Conservation (phyloP, 2,329 filamentous ascomycete genomes). For the Fusarium marasasianum region DNA sequence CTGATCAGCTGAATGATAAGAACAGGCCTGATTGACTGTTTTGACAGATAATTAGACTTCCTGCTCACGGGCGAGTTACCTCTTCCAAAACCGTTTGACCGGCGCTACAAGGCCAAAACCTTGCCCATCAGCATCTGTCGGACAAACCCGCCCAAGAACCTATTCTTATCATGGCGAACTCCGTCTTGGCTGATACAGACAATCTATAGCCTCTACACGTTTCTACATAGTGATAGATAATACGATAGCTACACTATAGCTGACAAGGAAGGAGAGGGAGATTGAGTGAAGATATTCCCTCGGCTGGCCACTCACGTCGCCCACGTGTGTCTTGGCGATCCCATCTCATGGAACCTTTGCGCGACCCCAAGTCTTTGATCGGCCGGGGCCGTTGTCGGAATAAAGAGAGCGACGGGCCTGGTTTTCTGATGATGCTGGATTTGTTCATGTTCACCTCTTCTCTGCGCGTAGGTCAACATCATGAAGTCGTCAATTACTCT, state of each 20-base stretch:
- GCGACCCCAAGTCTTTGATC: conserved; percentile 15
- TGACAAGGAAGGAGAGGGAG: neutral
- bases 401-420: conserved; percentile 30
- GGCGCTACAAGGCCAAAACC: conserved; percentile 22
- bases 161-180: neutral
- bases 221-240: neutral
- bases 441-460: neutral
- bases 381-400: neutral
- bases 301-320: conserved; percentile 36
- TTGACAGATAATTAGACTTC: neutral
- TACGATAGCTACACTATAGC: neutral
- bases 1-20: neutral
- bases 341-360: conserved; percentile 25
- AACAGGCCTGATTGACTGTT: neutral
- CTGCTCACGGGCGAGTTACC: neutral
- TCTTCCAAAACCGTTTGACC: conserved; percentile 1
- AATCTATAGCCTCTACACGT: neutral
- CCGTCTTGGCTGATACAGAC: conserved; percentile 1
- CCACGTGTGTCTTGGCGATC: conserved; percentile 43
- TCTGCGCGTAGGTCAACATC: neutral
- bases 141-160: neutral
- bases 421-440: neutral
- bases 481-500: conserved; percentile 40
- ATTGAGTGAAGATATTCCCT: conserved; percentile 1
- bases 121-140: conserved; percentile 26